Conservation (phyloP, 805 yeast genomes). For the Komagataella phaffii region DNA sequence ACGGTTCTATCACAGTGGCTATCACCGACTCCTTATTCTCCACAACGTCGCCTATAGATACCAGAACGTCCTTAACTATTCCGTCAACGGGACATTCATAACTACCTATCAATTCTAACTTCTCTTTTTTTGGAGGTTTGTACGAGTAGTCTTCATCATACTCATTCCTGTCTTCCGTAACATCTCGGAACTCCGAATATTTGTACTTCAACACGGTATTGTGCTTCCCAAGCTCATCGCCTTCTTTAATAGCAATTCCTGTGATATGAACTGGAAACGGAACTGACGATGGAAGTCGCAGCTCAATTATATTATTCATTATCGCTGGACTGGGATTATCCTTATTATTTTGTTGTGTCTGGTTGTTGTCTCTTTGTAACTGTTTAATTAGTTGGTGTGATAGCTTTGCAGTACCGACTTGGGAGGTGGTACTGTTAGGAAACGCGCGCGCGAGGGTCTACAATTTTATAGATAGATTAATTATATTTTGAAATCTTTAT, state of each 20-base stretch:
- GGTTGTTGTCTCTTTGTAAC: background rate
- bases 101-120: slow-evolving; percentile 59
- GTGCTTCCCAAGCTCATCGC: slow-evolving; percentile 35
- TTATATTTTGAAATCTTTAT: too few relatives aligned
- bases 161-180: slow-evolving; percentile 22
- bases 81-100: slow-evolving; percentile 84
- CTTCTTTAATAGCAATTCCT: slow-evolving; percentile 28
- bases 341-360: background rate
- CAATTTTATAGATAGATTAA: background rate
- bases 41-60: slow-evolving; percentile 49
- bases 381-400: background rate
- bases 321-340: background rate
- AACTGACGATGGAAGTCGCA: slow-evolving; percentile 45
- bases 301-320: slow-evolving; percentile 25
- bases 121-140: slow-evolving; percentile 24
- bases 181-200: slow-evolving; percentile 53
- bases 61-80: slow-evolving; percentile 31
- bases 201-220: slow-evolving; percentile 44
- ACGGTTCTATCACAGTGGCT: slow-evolving; percentile 59
- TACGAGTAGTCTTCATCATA: slow-evolving; percentile 14
- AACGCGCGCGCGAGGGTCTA: background rate
- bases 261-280: slow-evolving; percentile 59
- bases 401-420: background rate
- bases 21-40: slow-evolving; percentile 30
- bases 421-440: background rate